Evolutionary conservation across 495 filamentous ascomycete genomes (phyloP).

Genomic region (Penicillium longicatenatum): DNA sequence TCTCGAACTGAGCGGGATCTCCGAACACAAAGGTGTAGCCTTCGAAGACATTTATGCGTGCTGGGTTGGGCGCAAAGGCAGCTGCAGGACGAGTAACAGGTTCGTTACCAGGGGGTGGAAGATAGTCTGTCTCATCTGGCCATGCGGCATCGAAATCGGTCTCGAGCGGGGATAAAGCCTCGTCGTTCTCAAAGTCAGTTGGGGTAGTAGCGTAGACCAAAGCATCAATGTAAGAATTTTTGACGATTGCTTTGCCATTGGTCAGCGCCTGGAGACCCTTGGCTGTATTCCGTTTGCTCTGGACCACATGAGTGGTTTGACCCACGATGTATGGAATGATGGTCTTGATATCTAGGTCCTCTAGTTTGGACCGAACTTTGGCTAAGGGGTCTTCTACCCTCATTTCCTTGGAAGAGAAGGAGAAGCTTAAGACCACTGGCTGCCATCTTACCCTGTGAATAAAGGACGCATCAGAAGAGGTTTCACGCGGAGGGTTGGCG

Average conservation of each 20-base stretch:
- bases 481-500: neutral
- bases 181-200: constrained; percentile 52
- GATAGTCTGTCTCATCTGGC: constrained; percentile 70
- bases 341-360: constrained; percentile 85
- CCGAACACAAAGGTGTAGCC: constrained; percentile 90
- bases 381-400: constrained; percentile 67
- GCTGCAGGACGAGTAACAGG: constrained; percentile 60
- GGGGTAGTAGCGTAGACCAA: constrained; percentile 66
- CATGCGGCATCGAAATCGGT: constrained; percentile 78
- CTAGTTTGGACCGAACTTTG: constrained; percentile 62
- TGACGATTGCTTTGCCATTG: constrained; percentile 79
- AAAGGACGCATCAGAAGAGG: neutral
- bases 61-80: constrained; percentile 67
- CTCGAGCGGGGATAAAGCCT: constrained; percentile 68
- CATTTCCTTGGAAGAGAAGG: constrained; percentile 73
- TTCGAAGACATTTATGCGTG: constrained; percentile 72
- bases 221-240: constrained; percentile 71
- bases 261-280: constrained; percentile 87
- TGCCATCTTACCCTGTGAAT: constrained; percentile 74
- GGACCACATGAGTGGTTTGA: constrained; percentile 83
- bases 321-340: constrained; percentile 66
- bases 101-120: constrained; percentile 77
- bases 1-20: constrained; percentile 75
- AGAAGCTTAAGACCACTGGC: constrained; percentile 78
- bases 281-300: constrained; percentile 85